These are phyloP conservation scores for Candida qinlingensis DNA, from an alignment of 805 yeast genomes.

Conservation along the genomic window DNA sequence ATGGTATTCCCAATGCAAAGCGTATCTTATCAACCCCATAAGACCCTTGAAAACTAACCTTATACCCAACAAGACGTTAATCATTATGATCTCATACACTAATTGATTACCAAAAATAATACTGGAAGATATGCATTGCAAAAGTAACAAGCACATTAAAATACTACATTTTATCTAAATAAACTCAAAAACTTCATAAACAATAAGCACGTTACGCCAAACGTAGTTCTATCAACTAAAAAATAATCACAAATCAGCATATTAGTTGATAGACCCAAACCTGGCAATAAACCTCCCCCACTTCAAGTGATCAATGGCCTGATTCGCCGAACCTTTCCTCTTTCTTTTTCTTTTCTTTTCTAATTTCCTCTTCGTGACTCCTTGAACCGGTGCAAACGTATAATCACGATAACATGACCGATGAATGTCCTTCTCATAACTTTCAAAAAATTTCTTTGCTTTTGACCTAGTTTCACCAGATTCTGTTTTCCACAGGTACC, in stretches of 20 bases:
- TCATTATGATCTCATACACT: too few relatives aligned
- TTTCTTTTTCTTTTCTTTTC: background rate
- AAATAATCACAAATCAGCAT: background rate
- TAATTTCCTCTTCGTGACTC: background rate
- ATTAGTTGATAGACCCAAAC: background rate
- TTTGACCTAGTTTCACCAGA: background rate
- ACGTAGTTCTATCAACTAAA: background rate
- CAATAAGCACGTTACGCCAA: background rate
- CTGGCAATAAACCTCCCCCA: background rate
- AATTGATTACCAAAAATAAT: too few relatives aligned
- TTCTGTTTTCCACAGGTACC: background rate
- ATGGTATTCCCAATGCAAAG: too few relatives aligned
- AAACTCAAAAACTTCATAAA: background rate
- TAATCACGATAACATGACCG: background rate
- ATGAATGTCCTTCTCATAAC: background rate
- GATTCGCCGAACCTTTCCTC: background rate
- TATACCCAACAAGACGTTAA: too few relatives aligned
- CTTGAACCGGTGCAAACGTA: background rate
- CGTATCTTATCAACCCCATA: too few relatives aligned
- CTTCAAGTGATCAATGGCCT: background rate
- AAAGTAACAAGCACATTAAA: too few relatives aligned
- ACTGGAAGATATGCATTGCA: too few relatives aligned
- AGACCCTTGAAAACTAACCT: too few relatives aligned
- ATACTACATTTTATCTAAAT: too few relatives aligned
- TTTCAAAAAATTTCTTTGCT: background rate